Evolutionary conservation across 495 filamentous ascomycete species (phyloP).

Genomic region (Penicillium turbatum): DNA sequence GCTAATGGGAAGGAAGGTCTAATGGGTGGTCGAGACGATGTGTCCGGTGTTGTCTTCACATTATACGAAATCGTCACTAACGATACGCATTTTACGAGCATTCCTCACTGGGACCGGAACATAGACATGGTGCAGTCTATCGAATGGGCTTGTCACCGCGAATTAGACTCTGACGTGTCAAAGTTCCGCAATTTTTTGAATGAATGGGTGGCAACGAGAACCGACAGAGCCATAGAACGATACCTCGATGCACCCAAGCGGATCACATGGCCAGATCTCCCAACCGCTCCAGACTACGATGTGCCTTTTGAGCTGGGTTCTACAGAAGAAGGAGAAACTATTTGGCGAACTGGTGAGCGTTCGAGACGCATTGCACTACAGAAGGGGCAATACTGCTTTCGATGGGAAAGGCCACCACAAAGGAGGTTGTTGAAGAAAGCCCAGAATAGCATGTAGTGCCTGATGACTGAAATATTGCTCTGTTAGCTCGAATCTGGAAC

Average conservation of each 20-base stretch:
- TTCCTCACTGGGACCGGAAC: constrained; percentile 19
- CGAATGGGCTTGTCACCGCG: constrained; percentile 18
- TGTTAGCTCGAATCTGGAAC: not conserved
- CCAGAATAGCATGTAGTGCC: not conserved
- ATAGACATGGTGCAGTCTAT: constrained; percentile 20
- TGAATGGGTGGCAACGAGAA: constrained; percentile 18
- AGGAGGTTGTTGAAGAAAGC: too few species aligned
- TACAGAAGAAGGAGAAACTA: constrained; percentile 11
- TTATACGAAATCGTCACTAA: constrained; percentile 40
- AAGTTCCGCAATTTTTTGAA: constrained; percentile 23
- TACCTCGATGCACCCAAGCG: constrained; percentile 19
- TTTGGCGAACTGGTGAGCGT: constrained; percentile 14
- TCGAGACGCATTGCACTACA: constrained; percentile 16
- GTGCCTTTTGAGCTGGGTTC: constrained; percentile 19
- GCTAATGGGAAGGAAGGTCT: constrained; percentile 20
- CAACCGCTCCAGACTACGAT: constrained; percentile 17
- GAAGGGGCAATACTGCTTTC: constrained; percentile 22
- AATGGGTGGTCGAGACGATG: constrained; percentile 32
- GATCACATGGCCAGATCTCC: constrained; percentile 21
- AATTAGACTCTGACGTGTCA: constrained; percentile 22
- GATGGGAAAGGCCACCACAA: constrained; percentile 23
- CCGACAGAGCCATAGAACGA: constrained; percentile 14
- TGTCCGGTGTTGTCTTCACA: constrained; percentile 35
- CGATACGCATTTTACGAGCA: constrained; percentile 20
- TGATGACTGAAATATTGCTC: not conserved